These are phyloP conservation scores for Henckelia pumila DNA, from an alignment of 257 asterid species.

Conservation along the genomic window DNA sequence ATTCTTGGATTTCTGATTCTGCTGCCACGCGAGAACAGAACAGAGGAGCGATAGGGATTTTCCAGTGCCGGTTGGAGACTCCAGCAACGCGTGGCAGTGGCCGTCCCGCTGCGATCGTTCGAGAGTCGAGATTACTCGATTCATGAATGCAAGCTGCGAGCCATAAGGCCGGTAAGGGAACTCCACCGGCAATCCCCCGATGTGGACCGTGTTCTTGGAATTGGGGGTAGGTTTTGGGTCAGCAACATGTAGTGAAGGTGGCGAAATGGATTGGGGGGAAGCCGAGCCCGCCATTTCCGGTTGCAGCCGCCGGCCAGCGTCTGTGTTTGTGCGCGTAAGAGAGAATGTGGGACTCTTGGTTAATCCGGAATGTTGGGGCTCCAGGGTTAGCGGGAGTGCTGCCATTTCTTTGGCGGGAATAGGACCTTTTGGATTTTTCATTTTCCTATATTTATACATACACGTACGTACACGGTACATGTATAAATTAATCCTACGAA, in stretches of 20 bases:
- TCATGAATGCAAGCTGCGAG: conserved; percentile 88
- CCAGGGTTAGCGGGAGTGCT: background rate
- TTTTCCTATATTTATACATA: no score
- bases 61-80: conserved; percentile 98
- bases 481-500: no score
- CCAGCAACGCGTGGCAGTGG: conserved; percentile 81
- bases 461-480: no score
- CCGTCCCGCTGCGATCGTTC: conserved; percentile 74
- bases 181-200: conserved; percentile 87
- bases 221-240: conserved; percentile 27
- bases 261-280: conserved; percentile 20
- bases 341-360: background rate
- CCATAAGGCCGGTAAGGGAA: conserved; percentile 94
- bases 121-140: conserved; percentile 76
- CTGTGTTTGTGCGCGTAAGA: background rate
- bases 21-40: conserved; percentile 91
- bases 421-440: no score
- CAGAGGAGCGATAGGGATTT: conserved; percentile 88
- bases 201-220: conserved; percentile 42
- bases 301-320: background rate
- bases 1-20: conserved; percentile 47
- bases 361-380: background rate
- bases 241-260: conserved; percentile 14
- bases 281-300: conserved; percentile 19
- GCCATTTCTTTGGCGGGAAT: background rate